Conservation (phyloP, 129 eudicot genomes). For the Ambrosia trifida region DNA sequence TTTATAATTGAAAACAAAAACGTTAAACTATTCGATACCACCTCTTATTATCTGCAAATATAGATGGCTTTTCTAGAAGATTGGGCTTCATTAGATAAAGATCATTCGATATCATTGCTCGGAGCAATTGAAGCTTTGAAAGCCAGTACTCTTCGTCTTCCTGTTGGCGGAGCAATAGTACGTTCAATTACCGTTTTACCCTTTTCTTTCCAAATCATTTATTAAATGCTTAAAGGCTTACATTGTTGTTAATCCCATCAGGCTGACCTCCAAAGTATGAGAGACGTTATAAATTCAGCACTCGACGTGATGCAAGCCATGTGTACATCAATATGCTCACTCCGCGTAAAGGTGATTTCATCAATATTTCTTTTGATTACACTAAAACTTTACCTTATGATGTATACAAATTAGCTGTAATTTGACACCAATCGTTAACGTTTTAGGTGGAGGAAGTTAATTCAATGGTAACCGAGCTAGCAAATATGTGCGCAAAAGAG, state of each 20-base stretch:
- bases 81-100: constrained; percentile 84
- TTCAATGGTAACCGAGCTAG: constrained; percentile 67
- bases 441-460: constrained; percentile 78
- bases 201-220: constrained; percentile 2
- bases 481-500: constrained; percentile 65
- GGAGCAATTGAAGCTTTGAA: constrained; percentile 96
- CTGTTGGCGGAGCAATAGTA: constrained; percentile 88
- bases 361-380: constrained; percentile 6
- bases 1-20: not conserved
- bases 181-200: constrained; percentile 26
- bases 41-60: constrained; percentile 22
- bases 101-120: constrained; percentile 67
- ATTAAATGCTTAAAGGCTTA: constrained; percentile 21
- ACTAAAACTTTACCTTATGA: not conserved
- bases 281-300: constrained; percentile 84
- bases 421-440: not conserved
- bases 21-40: not conserved
- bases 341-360: constrained; percentile 55
- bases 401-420: constrained; percentile 7
- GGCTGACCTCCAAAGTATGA: constrained; percentile 82
- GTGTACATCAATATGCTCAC: constrained; percentile 66
- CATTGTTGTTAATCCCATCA: constrained; percentile 25
- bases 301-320: constrained; percentile 87
- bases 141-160: constrained; percentile 99
- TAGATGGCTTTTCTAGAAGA: constrained; percentile 72